Evolutionary conservation across 169 alveolate species (phyloP), one percentile per base, ranked within the genome.

Genomic region (Eimeria sp.): DNA sequence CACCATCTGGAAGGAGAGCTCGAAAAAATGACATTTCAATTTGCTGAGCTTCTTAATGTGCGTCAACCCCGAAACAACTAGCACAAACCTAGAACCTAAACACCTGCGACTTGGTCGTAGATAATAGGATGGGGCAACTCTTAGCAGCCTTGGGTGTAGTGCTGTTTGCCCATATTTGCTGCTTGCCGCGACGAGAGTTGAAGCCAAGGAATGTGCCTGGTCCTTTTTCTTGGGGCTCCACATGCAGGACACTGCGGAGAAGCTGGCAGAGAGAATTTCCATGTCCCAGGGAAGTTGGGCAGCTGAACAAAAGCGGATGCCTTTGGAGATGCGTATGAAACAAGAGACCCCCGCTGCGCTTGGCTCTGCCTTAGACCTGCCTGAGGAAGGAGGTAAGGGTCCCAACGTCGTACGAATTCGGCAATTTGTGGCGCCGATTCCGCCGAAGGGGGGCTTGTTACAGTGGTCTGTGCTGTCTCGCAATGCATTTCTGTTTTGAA

Each of bases 281-380:
- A 83, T 83, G 90, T 83, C 90, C 27, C 90, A 83, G 72, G 90
- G 90, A 37, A 83, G 90, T 37, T 83, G 90, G 90, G 90, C 90
- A 37, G 77, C 90, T 83, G 90, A 83, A 40, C 90, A 83, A 76
- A 83, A 83, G 76, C 90, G 90, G 68, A 54, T 23, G 33, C 76
- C 90, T 58, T 54, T 83, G 90, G 90, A 83, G 77, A 33, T 54
- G 33, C 90, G 90, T 14, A 58, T 83, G 76, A 56, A 83, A 56
- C 58, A 83, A 1, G 90, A 83, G 74, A 78, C 52, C 66, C 88
- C 88, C 9, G 16, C 9, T 6, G 68, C 4, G 52, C 88, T 78
- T 46, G 88, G 49, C 11, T 49, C 58, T 74, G 83, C 83, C 54
- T 37, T 74, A 2, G 58, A 74, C 30, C 49, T 18, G 56, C 58